Evolutionary conservation across 371 early-diverging fungal species (phyloP).

Genomic region (Mucor saturninus): DNA sequence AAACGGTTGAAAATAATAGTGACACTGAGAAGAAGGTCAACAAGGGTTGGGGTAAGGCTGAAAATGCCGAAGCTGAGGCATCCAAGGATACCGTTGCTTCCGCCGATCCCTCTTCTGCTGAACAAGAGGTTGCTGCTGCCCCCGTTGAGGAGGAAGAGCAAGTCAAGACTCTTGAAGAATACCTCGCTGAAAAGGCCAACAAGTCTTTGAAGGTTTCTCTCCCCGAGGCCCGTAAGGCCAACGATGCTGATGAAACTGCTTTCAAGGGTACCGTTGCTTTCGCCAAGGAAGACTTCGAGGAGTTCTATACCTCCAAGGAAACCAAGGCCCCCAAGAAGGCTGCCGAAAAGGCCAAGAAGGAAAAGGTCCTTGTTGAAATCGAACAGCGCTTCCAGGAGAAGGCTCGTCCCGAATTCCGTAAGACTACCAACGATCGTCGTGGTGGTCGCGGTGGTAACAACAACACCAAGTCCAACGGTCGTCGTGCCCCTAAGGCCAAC

Average conservation of each 20-base stretch:
- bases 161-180: constrained; percentile 82
- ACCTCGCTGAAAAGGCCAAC: constrained; percentile 72
- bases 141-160: constrained; percentile 69
- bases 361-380: constrained; percentile 63
- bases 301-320: constrained; percentile 71
- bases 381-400: constrained; percentile 57
- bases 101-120: constrained; percentile 51
- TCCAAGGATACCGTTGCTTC: constrained; percentile 38
- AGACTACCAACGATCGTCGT: constrained; percentile 68
- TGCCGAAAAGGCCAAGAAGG: constrained; percentile 47
- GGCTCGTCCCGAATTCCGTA: constrained; percentile 60
- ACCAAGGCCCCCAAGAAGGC: constrained; percentile 41
- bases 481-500: constrained; percentile 45
- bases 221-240: constrained; percentile 75
- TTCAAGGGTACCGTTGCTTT: constrained; percentile 80
- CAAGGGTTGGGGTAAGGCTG: constrained; percentile 78
- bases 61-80: constrained; percentile 51
- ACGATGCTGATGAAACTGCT: constrained; percentile 76
- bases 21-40: constrained; percentile 88
- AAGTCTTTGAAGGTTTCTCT: constrained; percentile 67
- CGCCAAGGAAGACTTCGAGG: constrained; percentile 69
- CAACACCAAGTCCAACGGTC: constrained; percentile 37
- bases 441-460: constrained; percentile 40
- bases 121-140: constrained; percentile 37
- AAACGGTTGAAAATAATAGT: constrained; percentile 20